Evolutionary conservation across 2,329 filamentous ascomycete species (phyloP), one percentile per base, ranked within the genome.

Genomic region (Rutstroemia sp.): DNA sequence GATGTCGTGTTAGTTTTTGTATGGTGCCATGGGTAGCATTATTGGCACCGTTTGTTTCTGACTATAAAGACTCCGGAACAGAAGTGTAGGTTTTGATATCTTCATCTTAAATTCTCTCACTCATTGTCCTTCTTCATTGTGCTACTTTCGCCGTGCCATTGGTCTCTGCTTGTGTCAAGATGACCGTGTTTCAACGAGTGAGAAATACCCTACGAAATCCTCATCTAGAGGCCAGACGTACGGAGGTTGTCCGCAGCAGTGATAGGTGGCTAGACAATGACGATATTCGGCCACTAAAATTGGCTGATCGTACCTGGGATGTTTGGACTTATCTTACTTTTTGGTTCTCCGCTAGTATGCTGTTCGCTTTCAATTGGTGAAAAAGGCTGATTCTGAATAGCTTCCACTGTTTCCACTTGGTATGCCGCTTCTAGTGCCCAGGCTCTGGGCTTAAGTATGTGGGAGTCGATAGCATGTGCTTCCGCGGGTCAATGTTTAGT

Each of bases 391-490:
- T 16, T 21, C 1, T 46, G 41, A 27, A 52, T 42, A 66, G 63
- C 66, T 7, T 70, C 70, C 30, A 72, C 72, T 21, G 71, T 73
- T 5, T 69, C 69, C 23, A 71, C 70, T 56, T 69, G 72, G 65
- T 73, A 76, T 63, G 66, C 70, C 14, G 69, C 69, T 2, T 70
- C 70, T 5, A 69, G 73, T 4, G 73, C 69, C 1, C 70, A 73
- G 61, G 66, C 73, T 2, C 59, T 73, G 8, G 76, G 76, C 9
- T 65, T 79, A 21, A 73, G 70, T 42, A 76, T 78, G 71, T 79
- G 76, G 76, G 76, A 78, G 61, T 71, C 72, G 14, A 58, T 78
- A 27, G 73, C 63, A 48, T 70, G 73, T 64, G 63, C 70, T 45
- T 64, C 73, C 30, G 73, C 68, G 4, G 77, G 76, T 44, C 70